Base-by-base conservation (phyloP, 495 filamentous ascomycete species). In the Penicillium crystallinum region DNA sequence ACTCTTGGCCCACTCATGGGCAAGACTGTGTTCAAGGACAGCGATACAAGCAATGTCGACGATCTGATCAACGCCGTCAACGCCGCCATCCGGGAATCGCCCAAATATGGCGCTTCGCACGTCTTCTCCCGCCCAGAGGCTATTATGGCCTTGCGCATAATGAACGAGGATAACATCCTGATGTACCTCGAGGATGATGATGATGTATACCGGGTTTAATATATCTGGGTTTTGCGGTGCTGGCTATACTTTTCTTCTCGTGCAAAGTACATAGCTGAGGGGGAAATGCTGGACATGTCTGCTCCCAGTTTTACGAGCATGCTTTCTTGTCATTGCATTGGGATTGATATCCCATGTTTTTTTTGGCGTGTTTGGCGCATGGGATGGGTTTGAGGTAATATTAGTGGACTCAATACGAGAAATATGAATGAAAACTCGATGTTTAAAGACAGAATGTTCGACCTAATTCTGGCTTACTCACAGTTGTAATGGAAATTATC, bases 131-230 rank as follows among this genome's bases (percentile, higher is more conserved):
- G 77, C 23, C 68, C 72, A 1, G 95, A 98, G 72, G 91, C 88
- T 3, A 69, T 87, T 46, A 74, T 80, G 67, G 92, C 89, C 44
- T 67, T 98, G 59, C 77, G 78, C 66, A 80, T 72, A 62, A 86
- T 98, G 89, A 85, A 87, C 52, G 83, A 86, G 38, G 73, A 77
- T 66, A 97, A 97, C 63, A 81, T 89, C 73, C 84, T 98, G 68
- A 97, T 97, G 95, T 80, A 70, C 64, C 73, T 79, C 47, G 76
- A 78, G 52, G 72, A 68, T 10, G 77, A 80, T 21, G 72, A 77
- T 18, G 73, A 72, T 27, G 74, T 80, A 29, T 78, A 75, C 61
- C 68, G 74, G 55, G 74, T 78, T 47, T 78, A 73, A 64, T 59
- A 12, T 43, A 12, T 36, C 15, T 36, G 30, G 11, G 19, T 33